Percentiles rank a stretch among this genome's conserved stretches.
Evolutionary conservation across 306 rosid genomes (phyloP).

Genomic region (Ziziphus jujuba): DNA sequence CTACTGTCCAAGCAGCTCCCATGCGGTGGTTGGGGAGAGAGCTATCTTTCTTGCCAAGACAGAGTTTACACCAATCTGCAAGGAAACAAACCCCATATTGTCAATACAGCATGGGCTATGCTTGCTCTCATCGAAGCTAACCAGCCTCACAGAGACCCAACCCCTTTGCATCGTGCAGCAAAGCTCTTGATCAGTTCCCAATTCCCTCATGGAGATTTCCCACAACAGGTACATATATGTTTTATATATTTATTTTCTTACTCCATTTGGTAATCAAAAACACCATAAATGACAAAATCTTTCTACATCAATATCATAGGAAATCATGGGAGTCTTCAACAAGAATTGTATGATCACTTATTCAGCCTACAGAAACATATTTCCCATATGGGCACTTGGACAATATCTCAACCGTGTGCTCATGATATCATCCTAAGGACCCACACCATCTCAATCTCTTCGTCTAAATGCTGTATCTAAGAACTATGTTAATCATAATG

Average conservation of each 20-base stretch:
- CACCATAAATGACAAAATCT: too few relatives aligned
- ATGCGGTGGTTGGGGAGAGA: slow-evolving; percentile 81
- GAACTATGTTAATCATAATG: too few relatives aligned
- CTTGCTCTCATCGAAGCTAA: slow-evolving; percentile 66
- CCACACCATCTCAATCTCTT: background rate
- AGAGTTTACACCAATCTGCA: slow-evolving; percentile 70
- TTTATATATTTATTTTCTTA: background rate
- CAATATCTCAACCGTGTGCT: slow-evolving; percentile 39
- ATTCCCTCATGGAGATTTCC: slow-evolving; percentile 61
- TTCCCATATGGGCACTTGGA: slow-evolving; percentile 83
- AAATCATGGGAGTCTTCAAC: slow-evolving; percentile 64
- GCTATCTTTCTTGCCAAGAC: slow-evolving; percentile 60
- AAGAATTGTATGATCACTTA: slow-evolving; percentile 51
- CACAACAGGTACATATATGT: slow-evolving; percentile 56
- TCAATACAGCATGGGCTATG: slow-evolving; percentile 76
- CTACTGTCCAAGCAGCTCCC: slow-evolving; percentile 63
- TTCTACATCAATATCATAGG: slow-evolving; percentile 26
- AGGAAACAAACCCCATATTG: slow-evolving; percentile 53
- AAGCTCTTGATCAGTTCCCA: slow-evolving; percentile 58
- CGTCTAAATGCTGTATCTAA: too few relatives aligned
- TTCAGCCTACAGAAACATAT: slow-evolving; percentile 62
- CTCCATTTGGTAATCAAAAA: background rate
- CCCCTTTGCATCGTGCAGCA: slow-evolving; percentile 61
- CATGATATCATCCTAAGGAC: background rate
- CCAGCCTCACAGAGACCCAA: slow-evolving; percentile 58